A percentile compares a stretch with the other conserved stretches of the same genome.
phyloP scores from a whole-genome alignment of 2,329 filamentous ascomycete species.

The Verruconis gallopava region DNA sequence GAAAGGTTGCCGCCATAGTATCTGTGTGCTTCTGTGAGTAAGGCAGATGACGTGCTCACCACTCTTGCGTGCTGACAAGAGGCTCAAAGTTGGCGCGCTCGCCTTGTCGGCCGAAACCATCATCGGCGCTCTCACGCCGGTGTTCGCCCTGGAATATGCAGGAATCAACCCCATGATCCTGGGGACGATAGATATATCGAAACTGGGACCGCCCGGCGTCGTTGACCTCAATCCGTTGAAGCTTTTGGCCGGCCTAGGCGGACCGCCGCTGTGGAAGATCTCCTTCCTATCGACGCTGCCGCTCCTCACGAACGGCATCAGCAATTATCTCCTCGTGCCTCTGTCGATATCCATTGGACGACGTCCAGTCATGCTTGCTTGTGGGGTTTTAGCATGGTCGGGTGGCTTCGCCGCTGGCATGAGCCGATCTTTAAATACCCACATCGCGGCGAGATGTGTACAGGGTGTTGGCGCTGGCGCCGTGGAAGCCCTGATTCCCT shows the following conservation, averaged over 20 bases:
- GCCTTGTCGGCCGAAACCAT: constrained; percentile 20
- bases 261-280: constrained; percentile 19
- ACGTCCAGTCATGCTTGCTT: constrained; percentile 16
- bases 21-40: constrained; percentile 13
- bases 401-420: constrained; percentile 19
- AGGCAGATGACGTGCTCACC: too few species aligned
- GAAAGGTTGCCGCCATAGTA: constrained; percentile 12
- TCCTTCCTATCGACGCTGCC: constrained; percentile 19
- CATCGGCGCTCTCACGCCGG: constrained; percentile 18
- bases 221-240: constrained; percentile 11
- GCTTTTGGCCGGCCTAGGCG: constrained; percentile 8
- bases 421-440: constrained; percentile 15
- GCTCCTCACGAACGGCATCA: constrained; percentile 19
- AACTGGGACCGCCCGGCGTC: constrained; percentile 7
- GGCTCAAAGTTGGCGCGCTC: constrained; percentile 14
- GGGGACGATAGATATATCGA: constrained; percentile 2
- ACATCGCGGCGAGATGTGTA: constrained; percentile 18
- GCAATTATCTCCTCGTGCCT: constrained; percentile 18
- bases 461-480: constrained; percentile 20
- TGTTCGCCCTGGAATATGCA: constrained; percentile 20
- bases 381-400: constrained; percentile 16
- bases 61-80: too few species aligned
- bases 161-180: constrained; percentile 13
- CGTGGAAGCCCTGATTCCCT: constrained; percentile 20
- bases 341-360: constrained; percentile 19